Evolutionary conservation across 306 rosid genomes (phyloP), one percentile per base, ranked within the genome.

Genomic region (Oxytropis ochrocephala): DNA sequence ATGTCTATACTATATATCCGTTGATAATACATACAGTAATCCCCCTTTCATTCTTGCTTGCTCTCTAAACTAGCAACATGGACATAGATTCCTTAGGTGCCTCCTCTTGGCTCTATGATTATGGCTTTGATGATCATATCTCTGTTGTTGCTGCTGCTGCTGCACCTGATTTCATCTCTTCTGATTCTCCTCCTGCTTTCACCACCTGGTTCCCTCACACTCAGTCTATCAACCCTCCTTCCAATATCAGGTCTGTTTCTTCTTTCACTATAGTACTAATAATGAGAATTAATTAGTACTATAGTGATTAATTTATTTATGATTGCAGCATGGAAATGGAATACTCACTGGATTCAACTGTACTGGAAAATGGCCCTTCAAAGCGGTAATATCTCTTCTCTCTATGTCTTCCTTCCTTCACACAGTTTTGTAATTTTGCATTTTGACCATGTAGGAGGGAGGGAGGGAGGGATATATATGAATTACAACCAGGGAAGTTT

Each of bases 91-190:
- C 87, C 14, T 42, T 82, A 0, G 79, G 74, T 10, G 74, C 67
- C 41, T 79, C 84, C 48, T 68, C 55, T 60, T 85, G 92, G 92
- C 87, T 89, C 46, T 84, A 64, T 12, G 88, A 83, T 78, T 86
- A 83, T 77, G 76, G 53, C 70, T 35, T 81, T 52, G 79, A 75
- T 24, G 29, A 24, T 24, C 29, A 24, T 19, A 69, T 84, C 38
- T 44, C 83, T 35, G 73, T 76, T 41, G 60, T 80, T 70, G 87
- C 49, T 21, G 36, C 77, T 36, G 74, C 38, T 35, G 39, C 39
- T 35, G 39, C 6, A 5, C 29, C 29, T 24, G 6, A 73, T 18
- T 83, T 85, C 80, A 77, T 38, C 2, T 2, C 11, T 38, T 38
- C 43, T 38, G 11, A 38, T 11, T 8, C 11, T 38, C 9, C 43